Evolutionary conservation across 805 yeast species (phyloP).

Genomic region (Candida cerambycidarum): DNA sequence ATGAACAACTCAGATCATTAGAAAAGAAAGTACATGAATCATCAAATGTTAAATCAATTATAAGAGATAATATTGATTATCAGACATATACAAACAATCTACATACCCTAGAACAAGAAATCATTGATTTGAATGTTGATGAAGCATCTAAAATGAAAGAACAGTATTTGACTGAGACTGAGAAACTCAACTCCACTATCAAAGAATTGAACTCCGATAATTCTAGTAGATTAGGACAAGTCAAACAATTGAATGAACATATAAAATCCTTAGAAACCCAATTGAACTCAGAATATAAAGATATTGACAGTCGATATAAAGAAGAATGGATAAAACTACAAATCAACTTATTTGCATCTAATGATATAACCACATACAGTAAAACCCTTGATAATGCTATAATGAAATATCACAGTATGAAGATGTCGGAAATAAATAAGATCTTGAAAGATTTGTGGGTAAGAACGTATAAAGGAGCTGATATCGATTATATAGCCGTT

Average conservation of each 20-base stretch:
- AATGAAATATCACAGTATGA: slow-evolving; percentile 85
- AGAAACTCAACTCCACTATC: slow-evolving; percentile 47
- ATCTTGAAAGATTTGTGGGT: slow-evolving; percentile 92
- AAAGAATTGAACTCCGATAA: slow-evolving; percentile 59
- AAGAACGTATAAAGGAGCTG: slow-evolving; percentile 90
- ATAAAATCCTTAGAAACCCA: slow-evolving; percentile 55
- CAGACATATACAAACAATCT: slow-evolving; percentile 44
- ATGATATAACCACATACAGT: slow-evolving; percentile 77
- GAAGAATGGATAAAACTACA: slow-evolving; percentile 75
- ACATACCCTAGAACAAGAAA: slow-evolving; percentile 32
- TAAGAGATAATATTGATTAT: slow-evolving; percentile 64
- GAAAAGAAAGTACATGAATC: slow-evolving; percentile 54
- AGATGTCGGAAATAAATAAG: slow-evolving; percentile 90
- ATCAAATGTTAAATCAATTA: slow-evolving; percentile 57
- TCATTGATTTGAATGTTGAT: slow-evolving; percentile 47
- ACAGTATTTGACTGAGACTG: slow-evolving; percentile 59
- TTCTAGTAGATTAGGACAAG: slow-evolving; percentile 82
- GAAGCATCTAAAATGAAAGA: slow-evolving; percentile 63
- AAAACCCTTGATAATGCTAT: slow-evolving; percentile 90
- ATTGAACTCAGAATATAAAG: slow-evolving; percentile 65
- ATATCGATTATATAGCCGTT: slow-evolving; percentile 86
- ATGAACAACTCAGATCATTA: slow-evolving; percentile 21
- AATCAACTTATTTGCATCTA: slow-evolving; percentile 70
- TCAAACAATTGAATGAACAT: slow-evolving; percentile 78
- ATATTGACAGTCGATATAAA: slow-evolving; percentile 62